These are phyloP conservation scores for Naganishia sp. DNA, from an alignment of 1,284 basidiomycete species.

Conservation along the genomic window DNA sequence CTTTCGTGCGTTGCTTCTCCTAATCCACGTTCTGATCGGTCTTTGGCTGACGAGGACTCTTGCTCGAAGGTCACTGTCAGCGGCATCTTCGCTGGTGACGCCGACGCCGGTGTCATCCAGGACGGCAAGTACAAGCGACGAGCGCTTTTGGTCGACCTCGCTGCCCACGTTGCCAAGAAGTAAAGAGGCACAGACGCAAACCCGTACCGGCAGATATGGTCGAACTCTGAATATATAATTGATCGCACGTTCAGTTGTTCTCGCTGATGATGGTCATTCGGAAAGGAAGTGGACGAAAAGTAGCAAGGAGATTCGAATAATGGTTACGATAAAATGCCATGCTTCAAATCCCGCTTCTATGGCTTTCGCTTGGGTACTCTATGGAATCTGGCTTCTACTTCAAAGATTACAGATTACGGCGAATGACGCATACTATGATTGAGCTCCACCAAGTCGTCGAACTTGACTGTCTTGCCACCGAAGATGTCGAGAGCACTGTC, in stretches of 20 bases:
- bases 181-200: not conserved
- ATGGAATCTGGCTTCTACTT: too few relatives aligned
- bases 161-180: conserved; percentile 39
- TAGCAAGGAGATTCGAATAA: not conserved
- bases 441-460: conserved; percentile 66
- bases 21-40: too few relatives aligned
- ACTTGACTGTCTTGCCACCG: conserved; percentile 70
- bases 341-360: too few relatives aligned
- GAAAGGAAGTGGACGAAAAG: conserved; percentile 2
- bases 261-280: not conserved
- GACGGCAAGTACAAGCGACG: conserved; percentile 46
- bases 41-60: not conserved
- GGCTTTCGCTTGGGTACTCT: too few relatives aligned
- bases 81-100: conserved; percentile 41
- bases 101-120: conserved; percentile 40
- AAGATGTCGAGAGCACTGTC: conserved; percentile 77
- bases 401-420: not conserved
- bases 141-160: conserved; percentile 44
- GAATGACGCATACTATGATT: conserved; percentile 38
- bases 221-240: not conserved
- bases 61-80: conserved; percentile 19
- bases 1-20: conserved; percentile 40
- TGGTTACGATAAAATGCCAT: too few relatives aligned
- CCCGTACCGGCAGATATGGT: not conserved
- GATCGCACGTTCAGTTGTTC: not conserved